These are phyloP conservation scores for Bacterosira constricta DNA, from an alignment of 108 stramenopile genomes.

Conservation along the genomic window DNA sequence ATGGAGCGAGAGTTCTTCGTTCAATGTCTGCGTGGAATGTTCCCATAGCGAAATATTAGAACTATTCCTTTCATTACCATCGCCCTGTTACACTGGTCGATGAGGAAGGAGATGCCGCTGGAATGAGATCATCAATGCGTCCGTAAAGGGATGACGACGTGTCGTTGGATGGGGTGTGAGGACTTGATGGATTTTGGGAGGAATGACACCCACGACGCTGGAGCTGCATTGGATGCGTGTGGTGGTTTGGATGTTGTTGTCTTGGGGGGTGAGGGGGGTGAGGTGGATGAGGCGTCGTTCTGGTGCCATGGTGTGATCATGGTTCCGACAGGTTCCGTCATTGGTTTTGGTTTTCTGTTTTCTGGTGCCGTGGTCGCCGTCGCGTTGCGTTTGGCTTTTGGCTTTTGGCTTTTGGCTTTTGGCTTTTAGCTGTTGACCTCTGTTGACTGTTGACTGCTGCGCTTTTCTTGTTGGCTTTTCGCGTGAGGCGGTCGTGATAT, in stretches of 20 bases:
- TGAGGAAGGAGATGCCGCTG: slow-evolving; percentile 14
- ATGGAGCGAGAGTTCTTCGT: slow-evolving; percentile 7
- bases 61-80: background rate
- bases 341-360: too few species aligned
- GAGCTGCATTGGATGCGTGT: background rate
- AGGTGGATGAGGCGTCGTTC: slow-evolving; percentile 16
- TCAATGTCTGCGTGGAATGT: slow-evolving; percentile 17
- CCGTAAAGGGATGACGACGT: too few species aligned
- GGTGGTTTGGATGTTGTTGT: background rate
- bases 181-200: background rate
- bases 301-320: slow-evolving; percentile 9
- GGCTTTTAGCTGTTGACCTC: too few species aligned
- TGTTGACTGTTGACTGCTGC: too few species aligned
- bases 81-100: slow-evolving; percentile 1
- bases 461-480: too few species aligned
- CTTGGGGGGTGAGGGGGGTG: too few species aligned
- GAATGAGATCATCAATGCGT: background rate
- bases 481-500: too few species aligned
- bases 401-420: too few species aligned
- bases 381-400: too few species aligned
- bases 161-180: too few species aligned
- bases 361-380: too few species aligned
- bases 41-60: slow-evolving; percentile 13
- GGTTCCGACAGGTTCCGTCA: too few species aligned
- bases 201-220: slow-evolving; percentile 15